Base-by-base conservation (phyloP, 176 grass and related monocot species). In the Alopecurus myosuroides region DNA sequence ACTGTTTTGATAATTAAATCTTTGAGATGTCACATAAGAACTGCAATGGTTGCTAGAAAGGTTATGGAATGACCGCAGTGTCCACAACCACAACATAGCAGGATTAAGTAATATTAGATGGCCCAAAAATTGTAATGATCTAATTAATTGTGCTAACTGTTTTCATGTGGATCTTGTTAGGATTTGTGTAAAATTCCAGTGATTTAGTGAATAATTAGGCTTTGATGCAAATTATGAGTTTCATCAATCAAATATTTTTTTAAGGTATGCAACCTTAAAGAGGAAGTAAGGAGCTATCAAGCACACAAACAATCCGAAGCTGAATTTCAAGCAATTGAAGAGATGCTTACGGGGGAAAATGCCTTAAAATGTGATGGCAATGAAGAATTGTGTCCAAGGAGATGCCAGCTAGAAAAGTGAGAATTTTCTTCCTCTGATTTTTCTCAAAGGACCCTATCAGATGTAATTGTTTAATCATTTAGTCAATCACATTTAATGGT, bases 281-380 rank as follows among this genome's bases (percentile, higher is more conserved):
- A 92, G 82, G 89, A 94, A 89, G 91, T 94, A 80, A 89, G 82
- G 80, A 97, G 72, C 77, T 81, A 90, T 79, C 92, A 97, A 82
- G 77, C 72, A 69, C 76, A 88, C 35, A 93, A 90, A 80, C 68
- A 76, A 63, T 88, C 75, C 37, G 85, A 93, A 78, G 76, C 68
- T 60, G 70, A 86, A 78, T 58, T 85, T 88, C 70, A 89, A 88
- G 52, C 30, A 74, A 39, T 74, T 67, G 74, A 74, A 52, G 92
- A 75, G 64, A 86, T 94, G 71, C 33, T 69, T 77, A 26, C 51
- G 20, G 28, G 81, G 37, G 85, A 92, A 76, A 94, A 86, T 64
- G 39, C 75, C 77, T 86, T 74, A 70, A 79, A 77, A 79, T 77
- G 75, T 89, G 77, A 78, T 61, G 85, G 46, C 11, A 40, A n/a